These are phyloP conservation scores for Neurospora tetraspora DNA, from an alignment of 495 filamentous ascomycete species.

Conservation along the genomic window DNA sequence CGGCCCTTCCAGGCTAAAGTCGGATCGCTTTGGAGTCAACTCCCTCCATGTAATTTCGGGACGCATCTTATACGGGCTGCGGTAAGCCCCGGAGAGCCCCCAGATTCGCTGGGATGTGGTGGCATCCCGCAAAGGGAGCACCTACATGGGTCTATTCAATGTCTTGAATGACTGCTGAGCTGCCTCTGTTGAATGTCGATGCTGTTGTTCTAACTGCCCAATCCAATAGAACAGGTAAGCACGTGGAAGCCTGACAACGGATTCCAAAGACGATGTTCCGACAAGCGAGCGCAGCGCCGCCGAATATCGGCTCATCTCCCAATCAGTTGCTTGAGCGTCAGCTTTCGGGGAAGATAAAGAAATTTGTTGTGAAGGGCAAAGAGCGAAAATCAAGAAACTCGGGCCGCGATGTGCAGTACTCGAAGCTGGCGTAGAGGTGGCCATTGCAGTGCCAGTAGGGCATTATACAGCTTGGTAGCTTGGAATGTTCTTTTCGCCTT, in stretches of 20 bases:
- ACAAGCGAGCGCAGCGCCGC: neutral
- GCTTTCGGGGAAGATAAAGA: neutral
- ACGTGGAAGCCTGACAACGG: neutral
- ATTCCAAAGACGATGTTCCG: neutral
- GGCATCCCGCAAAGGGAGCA: slow-evolving; percentile 17
- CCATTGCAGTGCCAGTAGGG: neutral
- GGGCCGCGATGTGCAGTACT: neutral
- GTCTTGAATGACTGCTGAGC: slow-evolving; percentile 15
- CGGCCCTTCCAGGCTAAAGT: slow-evolving; percentile 34
- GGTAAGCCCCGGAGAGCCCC: slow-evolving; percentile 14
- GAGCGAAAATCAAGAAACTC: neutral
- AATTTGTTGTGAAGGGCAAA: neutral
- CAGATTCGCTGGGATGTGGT: slow-evolving; percentile 25
- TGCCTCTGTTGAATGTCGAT: neutral
- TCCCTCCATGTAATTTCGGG: slow-evolving; percentile 14
- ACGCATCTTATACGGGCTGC: slow-evolving; percentile 19
- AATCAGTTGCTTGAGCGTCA: neutral
- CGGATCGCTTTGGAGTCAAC: slow-evolving; percentile 4
- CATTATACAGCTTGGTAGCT: neutral
- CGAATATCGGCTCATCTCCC: neutral
- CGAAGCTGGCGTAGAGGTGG: neutral
- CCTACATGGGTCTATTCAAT: neutral
- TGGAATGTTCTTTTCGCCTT: neutral
- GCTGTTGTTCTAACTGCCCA: neutral
- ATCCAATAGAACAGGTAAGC: neutral